phyloP scores from a whole-genome alignment of 1,284 basidiomycete species.

The Ustanciosporium gigantosporum region DNA sequence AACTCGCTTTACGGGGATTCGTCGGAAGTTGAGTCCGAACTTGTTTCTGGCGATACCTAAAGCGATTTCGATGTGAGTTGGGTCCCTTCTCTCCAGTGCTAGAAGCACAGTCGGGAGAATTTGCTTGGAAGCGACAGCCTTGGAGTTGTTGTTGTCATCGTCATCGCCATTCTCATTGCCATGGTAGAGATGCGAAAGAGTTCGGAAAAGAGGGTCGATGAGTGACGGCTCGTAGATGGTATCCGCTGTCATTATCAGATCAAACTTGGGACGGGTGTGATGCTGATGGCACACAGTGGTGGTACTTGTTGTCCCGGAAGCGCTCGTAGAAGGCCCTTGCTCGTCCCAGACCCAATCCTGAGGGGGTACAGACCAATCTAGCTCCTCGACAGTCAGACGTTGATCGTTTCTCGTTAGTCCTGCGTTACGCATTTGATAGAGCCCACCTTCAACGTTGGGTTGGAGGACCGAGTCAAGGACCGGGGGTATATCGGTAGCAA shows the following conservation, averaged over 20 bases:
- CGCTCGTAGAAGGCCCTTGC: not conserved
- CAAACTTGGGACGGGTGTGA: conserved; percentile 61
- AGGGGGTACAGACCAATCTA: conserved; percentile 65
- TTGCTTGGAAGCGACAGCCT: conserved; percentile 55
- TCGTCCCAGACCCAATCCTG: conserved; percentile 10
- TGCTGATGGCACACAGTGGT: conserved; percentile 52
- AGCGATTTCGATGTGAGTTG: conserved; percentile 12
- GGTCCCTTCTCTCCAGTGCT: conserved; percentile 30
- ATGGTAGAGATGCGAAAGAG: conserved; percentile 67
- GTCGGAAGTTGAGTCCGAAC: conserved; percentile 69
- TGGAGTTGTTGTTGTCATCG: conserved; percentile 75
- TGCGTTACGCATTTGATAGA: conserved; percentile 4
- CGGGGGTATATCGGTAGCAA: conserved; percentile 76
- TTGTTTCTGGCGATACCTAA: conserved; percentile 35
- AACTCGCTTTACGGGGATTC: conserved; percentile 69
- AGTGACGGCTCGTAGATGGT: conserved; percentile 76
- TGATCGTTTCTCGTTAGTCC: conserved; percentile 27
- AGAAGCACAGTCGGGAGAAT: conserved; percentile 67
- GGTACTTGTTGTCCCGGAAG: not conserved
- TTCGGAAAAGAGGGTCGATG: conserved; percentile 71
- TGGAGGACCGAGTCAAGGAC: conserved; percentile 72
- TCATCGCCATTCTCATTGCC: too few relatives aligned
- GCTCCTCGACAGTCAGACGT: conserved; percentile 66
- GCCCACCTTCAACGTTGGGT: conserved; percentile 70
- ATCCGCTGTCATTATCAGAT: conserved; percentile 81